Evolutionary conservation across 257 asterid species (phyloP).

Genomic region (Plantago ovata): DNA sequence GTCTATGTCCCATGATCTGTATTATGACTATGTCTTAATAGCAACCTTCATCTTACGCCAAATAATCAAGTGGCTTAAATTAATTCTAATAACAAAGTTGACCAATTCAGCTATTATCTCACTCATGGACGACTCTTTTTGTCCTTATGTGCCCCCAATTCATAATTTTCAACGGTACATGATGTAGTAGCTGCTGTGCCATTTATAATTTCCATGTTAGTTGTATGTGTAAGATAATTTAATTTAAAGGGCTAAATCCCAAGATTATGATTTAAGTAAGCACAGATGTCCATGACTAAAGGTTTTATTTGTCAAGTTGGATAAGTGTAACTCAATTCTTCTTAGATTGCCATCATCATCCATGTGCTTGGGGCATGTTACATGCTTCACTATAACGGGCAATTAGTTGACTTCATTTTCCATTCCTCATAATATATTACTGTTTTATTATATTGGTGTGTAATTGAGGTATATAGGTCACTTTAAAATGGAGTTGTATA

Average conservation of each 20-base stretch:
- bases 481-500: too few relatives aligned
- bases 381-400: not conserved
- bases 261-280: not conserved
- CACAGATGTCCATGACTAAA: not conserved
- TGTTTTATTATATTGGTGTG: not conserved
- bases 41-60: slow-evolving; percentile 23
- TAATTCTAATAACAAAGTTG: slow-evolving; percentile 9
- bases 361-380: slow-evolving; percentile 11
- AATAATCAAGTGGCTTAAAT: not conserved
- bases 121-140: not conserved
- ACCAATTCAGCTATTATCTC: slow-evolving; percentile 18
- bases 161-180: not conserved
- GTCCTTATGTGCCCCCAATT: not conserved
- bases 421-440: slow-evolving; percentile 1
- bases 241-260: not conserved
- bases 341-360: not conserved
- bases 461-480: too few relatives aligned
- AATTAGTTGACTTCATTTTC: slow-evolving; percentile 21
- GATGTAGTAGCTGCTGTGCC: not conserved
- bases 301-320: not conserved
- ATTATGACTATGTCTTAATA: too few relatives aligned
- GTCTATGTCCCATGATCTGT: too few relatives aligned
- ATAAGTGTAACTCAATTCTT: not conserved
- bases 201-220: not conserved
- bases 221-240: not conserved